Conservation (phyloP, 305 asterid species). For the Caryopteris hybrid region DNA sequence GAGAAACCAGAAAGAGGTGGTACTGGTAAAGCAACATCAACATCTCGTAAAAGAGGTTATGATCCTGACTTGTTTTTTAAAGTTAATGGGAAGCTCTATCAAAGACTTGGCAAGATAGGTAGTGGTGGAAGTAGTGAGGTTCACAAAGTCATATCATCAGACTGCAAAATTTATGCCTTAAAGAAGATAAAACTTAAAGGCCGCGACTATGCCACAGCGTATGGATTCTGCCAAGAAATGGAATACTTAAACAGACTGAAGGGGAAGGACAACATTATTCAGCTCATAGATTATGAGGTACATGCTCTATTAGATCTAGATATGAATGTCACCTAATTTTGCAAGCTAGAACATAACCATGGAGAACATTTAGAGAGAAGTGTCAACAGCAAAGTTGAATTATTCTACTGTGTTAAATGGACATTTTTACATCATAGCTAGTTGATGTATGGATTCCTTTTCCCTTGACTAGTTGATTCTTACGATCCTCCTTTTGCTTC, state of each 20-base stretch:
- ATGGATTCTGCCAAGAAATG: constrained; percentile 96
- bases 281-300: constrained; percentile 94
- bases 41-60: constrained; percentile 75
- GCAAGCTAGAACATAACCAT: constrained; percentile 4
- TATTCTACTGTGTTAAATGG: not conserved
- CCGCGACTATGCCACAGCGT: constrained; percentile 95
- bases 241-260: constrained; percentile 68
- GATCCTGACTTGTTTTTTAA: constrained; percentile 89
- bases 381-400: not conserved
- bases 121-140: constrained; percentile 99
- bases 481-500: not conserved
- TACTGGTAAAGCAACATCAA: constrained; percentile 55
- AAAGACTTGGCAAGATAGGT: constrained; percentile 97
- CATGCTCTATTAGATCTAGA: constrained; percentile 18
- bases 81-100: constrained; percentile 93
- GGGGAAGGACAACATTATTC: constrained; percentile 90
- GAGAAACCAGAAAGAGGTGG: constrained; percentile 60
- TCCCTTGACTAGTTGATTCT: not conserved
- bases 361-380: not conserved
- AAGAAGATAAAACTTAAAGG: constrained; percentile 96
- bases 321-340: constrained; percentile 9
- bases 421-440: constrained; percentile 5
- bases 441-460: not conserved
- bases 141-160: constrained; percentile 92
- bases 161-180: constrained; percentile 84